phyloP scores from a whole-genome alignment of 140 eudicot species.

The Senecio squalidus region DNA sequence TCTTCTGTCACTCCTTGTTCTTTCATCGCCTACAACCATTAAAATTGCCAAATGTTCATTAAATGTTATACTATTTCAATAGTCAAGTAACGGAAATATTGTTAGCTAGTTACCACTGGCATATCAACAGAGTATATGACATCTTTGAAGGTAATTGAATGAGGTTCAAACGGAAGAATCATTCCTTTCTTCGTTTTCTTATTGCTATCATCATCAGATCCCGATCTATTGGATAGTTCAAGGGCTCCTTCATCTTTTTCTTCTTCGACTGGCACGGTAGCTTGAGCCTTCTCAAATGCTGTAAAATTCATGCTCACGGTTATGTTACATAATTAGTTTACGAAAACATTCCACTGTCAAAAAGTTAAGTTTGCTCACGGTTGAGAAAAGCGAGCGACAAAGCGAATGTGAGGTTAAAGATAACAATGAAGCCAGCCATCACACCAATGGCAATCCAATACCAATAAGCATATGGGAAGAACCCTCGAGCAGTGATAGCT shows the following conservation, averaged over 20 bases:
- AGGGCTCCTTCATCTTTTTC: conserved; percentile 25
- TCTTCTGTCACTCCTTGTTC: conserved; percentile 36
- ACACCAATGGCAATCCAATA: conserved; percentile 67
- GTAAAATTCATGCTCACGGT: conserved; percentile 6
- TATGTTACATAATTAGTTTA: neutral
- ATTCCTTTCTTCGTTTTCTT: conserved; percentile 36
- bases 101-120: conserved; percentile 37
- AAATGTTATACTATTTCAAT: too few species aligned
- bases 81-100: too few species aligned
- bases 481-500: conserved; percentile 36
- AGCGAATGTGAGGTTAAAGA: conserved; percentile 40
- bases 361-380: conserved; percentile 31
- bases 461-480: conserved; percentile 48
- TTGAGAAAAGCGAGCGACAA: conserved; percentile 35
- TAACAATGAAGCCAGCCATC: conserved; percentile 30
- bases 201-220: too few species aligned
- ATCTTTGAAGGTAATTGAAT: conserved; percentile 47
- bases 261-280: conserved; percentile 20
- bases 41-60: too few species aligned
- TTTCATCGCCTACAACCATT: neutral
- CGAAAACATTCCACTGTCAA: neutral
- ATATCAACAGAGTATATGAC: conserved; percentile 51
- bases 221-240: too few species aligned
- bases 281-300: conserved; percentile 40
- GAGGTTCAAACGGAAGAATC: conserved; percentile 61